A percentile compares a stretch with the other conserved stretches of the same genome.
phyloP scores from a whole-genome alignment of 495 filamentous ascomycete species.

The Penicillium argentinense region DNA sequence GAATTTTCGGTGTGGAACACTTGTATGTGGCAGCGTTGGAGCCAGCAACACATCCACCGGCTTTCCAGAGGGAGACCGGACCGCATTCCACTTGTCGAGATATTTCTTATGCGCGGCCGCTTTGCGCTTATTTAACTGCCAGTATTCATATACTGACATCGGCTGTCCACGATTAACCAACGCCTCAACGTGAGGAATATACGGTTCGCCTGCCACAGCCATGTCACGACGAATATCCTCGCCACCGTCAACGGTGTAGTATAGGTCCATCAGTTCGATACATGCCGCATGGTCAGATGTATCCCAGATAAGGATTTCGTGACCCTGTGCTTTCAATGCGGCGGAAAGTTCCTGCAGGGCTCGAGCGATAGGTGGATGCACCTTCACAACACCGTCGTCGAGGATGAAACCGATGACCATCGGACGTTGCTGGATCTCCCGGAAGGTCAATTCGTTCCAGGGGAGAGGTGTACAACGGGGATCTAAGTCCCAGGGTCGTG shows the following conservation, averaged over 20 bases:
- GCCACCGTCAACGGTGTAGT: conserved; percentile 55
- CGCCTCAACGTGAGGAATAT: conserved; percentile 50
- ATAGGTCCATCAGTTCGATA: conserved; percentile 49
- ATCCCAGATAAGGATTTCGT: conserved; percentile 51
- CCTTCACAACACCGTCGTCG: conserved; percentile 50
- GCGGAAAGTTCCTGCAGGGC: conserved; percentile 36
- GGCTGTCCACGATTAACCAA: conserved; percentile 48
- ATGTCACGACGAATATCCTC: conserved; percentile 55
- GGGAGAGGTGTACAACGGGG: conserved; percentile 47
- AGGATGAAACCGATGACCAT: conserved; percentile 48
- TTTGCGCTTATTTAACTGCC: conserved; percentile 56
- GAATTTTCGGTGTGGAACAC: conserved; percentile 49
- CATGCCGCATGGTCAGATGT: conserved; percentile 42
- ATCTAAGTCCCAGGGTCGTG: conserved; percentile 45
- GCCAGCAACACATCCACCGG: conserved; percentile 64
- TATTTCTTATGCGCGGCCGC: conserved; percentile 51
- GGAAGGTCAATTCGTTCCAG: conserved; percentile 43
- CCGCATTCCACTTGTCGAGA: conserved; percentile 54
- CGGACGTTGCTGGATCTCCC: conserved; percentile 38
- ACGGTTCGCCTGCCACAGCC: conserved; percentile 49
- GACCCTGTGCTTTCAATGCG: conserved; percentile 39
- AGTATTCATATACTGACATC: conserved; percentile 56
- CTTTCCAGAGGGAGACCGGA: conserved; percentile 44
- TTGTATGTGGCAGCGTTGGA: conserved; percentile 48
- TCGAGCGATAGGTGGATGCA: conserved; percentile 50